Evolutionary conservation across 805 yeast genomes (phyloP).

Genomic region (Isabelozyma gotoi): DNA sequence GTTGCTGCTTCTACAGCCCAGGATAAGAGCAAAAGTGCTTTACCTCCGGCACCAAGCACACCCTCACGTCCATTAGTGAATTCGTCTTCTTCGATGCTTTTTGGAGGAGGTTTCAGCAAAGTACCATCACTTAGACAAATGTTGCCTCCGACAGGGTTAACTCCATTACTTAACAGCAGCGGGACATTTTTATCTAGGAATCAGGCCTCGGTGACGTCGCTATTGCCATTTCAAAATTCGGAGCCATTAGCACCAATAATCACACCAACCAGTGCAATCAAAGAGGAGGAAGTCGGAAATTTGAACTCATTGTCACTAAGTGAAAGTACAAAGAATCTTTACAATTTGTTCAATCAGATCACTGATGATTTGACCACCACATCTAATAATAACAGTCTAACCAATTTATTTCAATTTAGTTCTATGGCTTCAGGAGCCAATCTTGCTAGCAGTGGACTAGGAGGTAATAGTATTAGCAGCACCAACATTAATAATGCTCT

Average conservation of each 20-base stretch:
- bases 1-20: neutral
- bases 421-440: neutral
- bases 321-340: conserved; percentile 30
- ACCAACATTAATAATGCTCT: neutral
- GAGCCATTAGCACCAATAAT: too few relatives aligned
- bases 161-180: neutral
- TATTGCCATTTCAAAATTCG: neutral
- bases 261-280: conserved; percentile 6
- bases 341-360: conserved; percentile 27
- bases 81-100: neutral
- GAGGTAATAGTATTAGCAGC: neutral
- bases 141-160: neutral
- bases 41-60: neutral
- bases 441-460: neutral
- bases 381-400: conserved; percentile 13
- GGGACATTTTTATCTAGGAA: neutral
- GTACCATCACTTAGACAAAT: neutral
- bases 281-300: conserved; percentile 9
- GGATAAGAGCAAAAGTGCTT: neutral
- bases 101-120: neutral
- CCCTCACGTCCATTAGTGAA: neutral
- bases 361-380: conserved; percentile 20
- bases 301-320: conserved; percentile 14
- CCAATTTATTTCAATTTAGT: conserved; percentile 24
- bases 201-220: neutral